Base-by-base conservation (phyloP, 495 filamentous ascomycete species). In the Oidiodendron maius region DNA sequence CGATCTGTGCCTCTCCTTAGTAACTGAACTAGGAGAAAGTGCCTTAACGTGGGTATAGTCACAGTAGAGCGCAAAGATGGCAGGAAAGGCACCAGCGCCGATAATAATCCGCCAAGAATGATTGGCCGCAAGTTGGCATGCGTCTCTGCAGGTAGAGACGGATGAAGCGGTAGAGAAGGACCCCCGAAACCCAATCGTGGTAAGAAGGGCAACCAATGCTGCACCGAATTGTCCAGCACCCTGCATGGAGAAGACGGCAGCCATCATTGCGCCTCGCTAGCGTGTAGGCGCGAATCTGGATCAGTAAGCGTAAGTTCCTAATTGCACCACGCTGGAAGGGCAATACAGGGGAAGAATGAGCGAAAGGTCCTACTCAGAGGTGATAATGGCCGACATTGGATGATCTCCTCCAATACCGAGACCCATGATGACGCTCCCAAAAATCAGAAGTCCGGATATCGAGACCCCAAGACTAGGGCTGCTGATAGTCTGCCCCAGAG, bases 371-470 rank as follows among this genome's bases (percentile, higher is more conserved):
- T n/a, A n/a, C 69, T 90, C 84, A 4, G 85, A 86, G 3, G 84
- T 89, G 56, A 93, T 95, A 60, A 94, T 84, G 12, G 83, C 84
- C 13, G 82, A 87, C 16, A 95, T 73, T 0, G 89, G 90, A 58
- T 91, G 93, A 63, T 94, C 90, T 52, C 87, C 87, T 52, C 87
- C 88, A 40, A 91, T 91, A 36, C 88, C 87, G 21, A 89, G 71
- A 22, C 83, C 83, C 82, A 91, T 89, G 10, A 95, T 58, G 0
- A 94, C 78, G 63, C 89, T 82, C 89, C 89, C 95, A 74, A 95
- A 95, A 62, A 91, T 79, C 34, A 94, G 73, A 47, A 91, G 53
- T 43, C 89, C 89, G 39, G 84, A 72, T 44, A 94, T 78, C 24
- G 84, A 75, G 40, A 91, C 76, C 1, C 80, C 76, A 13, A 70